Percentiles rank a stretch among this genome's conserved stretches.
These are phyloP conservation scores for Hura crepitans DNA, from an alignment of 441 rosid species.

Conservation along the genomic window DNA sequence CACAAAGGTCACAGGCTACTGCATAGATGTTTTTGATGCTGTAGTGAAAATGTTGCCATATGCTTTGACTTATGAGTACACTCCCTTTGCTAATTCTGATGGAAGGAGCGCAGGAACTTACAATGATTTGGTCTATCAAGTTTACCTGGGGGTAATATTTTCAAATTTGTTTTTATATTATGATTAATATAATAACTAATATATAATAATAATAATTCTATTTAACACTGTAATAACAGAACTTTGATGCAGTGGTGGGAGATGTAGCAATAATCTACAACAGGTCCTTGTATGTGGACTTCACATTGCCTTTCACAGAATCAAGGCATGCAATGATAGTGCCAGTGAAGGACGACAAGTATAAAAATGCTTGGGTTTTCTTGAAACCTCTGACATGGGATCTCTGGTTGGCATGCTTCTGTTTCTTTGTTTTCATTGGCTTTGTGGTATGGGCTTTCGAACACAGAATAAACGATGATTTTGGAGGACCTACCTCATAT, in stretches of 20 bases:
- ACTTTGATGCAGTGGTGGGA: conserved; percentile 49
- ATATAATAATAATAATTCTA: too few species aligned
- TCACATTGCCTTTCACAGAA: conserved; percentile 53
- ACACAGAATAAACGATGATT: conserved; percentile 54
- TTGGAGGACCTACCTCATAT: too few species aligned
- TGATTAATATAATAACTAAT: too few species aligned
- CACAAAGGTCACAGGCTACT: conserved; percentile 30
- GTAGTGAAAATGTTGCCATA: conserved; percentile 25
- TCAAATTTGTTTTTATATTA: too few species aligned
- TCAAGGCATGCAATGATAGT: conserved; percentile 50
- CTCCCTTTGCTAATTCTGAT: conserved; percentile 32
- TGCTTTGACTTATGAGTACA: conserved; percentile 33
- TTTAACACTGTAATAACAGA: not conserved
- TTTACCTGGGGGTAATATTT: conserved; percentile 43
- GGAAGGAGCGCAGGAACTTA: conserved; percentile 34
- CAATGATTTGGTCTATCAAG: conserved; percentile 44
- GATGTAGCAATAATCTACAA: conserved; percentile 43
- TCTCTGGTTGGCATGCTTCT: conserved; percentile 47
- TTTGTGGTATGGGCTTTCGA: conserved; percentile 55
- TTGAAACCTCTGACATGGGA: conserved; percentile 54
- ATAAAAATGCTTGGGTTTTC: conserved; percentile 35
- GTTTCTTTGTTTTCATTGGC: conserved; percentile 48
- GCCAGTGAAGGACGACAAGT: conserved; percentile 30
- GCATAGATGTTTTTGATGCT: conserved; percentile 49
- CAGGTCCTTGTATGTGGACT: conserved; percentile 51